phyloP scores from a whole-genome alignment of 169 alveolate genomes.

The Cryptosporidium viatorum region DNA sequence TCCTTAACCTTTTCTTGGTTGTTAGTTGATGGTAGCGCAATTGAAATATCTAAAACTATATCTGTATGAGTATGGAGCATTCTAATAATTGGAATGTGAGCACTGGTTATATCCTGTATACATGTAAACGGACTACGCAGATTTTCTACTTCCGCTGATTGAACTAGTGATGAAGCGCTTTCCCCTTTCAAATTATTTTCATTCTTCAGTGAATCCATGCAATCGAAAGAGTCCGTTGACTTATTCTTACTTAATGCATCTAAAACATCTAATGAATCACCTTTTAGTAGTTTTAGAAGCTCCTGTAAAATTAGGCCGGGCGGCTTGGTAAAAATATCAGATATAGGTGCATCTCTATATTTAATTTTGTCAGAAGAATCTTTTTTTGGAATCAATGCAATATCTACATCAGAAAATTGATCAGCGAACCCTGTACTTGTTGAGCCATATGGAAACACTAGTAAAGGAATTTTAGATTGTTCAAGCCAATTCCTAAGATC shows the following conservation, averaged over 20 bases:
- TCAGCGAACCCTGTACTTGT: conserved; percentile 75
- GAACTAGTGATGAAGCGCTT: too few species aligned
- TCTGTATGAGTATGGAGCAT: conserved; percentile 64
- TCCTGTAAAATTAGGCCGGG: conserved; percentile 69
- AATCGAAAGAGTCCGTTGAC: not conserved
- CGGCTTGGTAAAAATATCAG: conserved; percentile 33
- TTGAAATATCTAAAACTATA: conserved; percentile 60
- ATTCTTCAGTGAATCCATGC: not conserved
- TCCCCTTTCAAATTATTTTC: not conserved
- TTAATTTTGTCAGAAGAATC: not conserved
- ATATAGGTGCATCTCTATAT: conserved; percentile 21
- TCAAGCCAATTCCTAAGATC: conserved; percentile 60
- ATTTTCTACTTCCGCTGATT: not conserved
- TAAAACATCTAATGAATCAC: not conserved
- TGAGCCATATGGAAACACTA: conserved; percentile 72
- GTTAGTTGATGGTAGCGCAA: conserved; percentile 22
- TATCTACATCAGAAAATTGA: conserved; percentile 65
- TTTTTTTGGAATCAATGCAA: conserved; percentile 56
- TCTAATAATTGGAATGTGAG: conserved; percentile 66
- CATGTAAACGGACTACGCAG: conserved; percentile 47
- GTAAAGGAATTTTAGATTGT: conserved; percentile 28
- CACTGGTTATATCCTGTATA: conserved; percentile 72
- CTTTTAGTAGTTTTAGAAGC: conserved; percentile 30
- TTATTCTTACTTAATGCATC: not conserved
- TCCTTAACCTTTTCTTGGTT: not conserved